phyloP scores from a whole-genome alignment of 2,329 filamentous ascomycete species.

The Verticillium isaacii region DNA sequence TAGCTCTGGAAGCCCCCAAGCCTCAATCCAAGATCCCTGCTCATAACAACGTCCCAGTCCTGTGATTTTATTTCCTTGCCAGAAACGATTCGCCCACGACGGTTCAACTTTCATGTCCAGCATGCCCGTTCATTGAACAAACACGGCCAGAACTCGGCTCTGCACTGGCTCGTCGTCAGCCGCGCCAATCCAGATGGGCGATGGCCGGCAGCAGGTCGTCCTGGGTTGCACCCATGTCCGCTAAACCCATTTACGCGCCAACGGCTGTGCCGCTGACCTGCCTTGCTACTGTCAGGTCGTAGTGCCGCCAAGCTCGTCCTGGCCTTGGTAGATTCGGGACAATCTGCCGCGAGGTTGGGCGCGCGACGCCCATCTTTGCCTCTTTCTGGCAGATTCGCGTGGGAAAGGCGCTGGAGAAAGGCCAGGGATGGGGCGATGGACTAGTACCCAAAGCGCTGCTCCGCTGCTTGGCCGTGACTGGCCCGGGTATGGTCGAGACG shows the following conservation, averaged over 20 bases:
- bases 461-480: not conserved
- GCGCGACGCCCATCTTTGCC: not conserved
- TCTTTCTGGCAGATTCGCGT: not conserved
- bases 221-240: too few relatives aligned
- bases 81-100: not conserved
- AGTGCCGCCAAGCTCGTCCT: constrained; percentile 5
- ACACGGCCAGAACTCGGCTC: not conserved
- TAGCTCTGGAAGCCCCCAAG: not conserved
- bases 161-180: not conserved
- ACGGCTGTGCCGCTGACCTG: not conserved
- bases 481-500: constrained; percentile 1
- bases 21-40: not conserved
- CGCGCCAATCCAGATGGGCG: not conserved
- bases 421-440: not conserved
- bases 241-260: not conserved
- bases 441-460: not conserved
- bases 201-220: too few relatives aligned
- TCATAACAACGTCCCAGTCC: not conserved
- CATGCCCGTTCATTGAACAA: not conserved
- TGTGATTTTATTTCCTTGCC: not conserved
- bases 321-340: constrained; percentile 5
- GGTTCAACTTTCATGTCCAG: not conserved
- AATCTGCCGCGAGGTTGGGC: constrained; percentile 6
- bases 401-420: not conserved
- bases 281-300: not conserved